Evolutionary conservation across 352 stramenopile species (phyloP).

Genomic region (Thraustotheca clavata): DNA sequence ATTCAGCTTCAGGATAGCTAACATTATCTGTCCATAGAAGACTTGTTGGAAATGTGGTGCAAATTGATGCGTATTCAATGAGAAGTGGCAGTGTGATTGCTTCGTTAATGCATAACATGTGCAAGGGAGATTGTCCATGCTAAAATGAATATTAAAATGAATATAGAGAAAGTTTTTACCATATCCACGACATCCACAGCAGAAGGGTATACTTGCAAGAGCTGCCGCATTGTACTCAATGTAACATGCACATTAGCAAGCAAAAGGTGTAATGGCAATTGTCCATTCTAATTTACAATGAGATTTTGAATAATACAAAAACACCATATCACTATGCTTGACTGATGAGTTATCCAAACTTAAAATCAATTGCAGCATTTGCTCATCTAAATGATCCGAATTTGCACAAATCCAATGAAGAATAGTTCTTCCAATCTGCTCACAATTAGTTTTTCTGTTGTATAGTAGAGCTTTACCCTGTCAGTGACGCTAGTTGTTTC

Average conservation of each 20-base stretch:
- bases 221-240: slow-evolving; percentile 25
- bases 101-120: slow-evolving; percentile 62
- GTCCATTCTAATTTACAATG: slow-evolving; percentile 30
- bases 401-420: slow-evolving; percentile 51
- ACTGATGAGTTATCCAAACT: not conserved
- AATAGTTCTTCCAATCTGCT: slow-evolving; percentile 37
- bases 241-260: slow-evolving; percentile 35
- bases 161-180: slow-evolving; percentile 31
- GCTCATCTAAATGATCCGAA: slow-evolving; percentile 6
- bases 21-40: slow-evolving; percentile 18
- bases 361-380: slow-evolving; percentile 27
- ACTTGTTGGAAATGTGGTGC: not conserved
- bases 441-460: not conserved
- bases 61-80: not conserved
- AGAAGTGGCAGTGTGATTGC: slow-evolving; percentile 30
- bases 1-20: not conserved
- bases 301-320: not conserved
- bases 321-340: slow-evolving; percentile 11
- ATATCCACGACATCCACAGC: slow-evolving; percentile 28
- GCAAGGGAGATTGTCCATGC: slow-evolving; percentile 37
- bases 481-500: slow-evolving; percentile 31
- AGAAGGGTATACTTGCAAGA: slow-evolving; percentile 28
- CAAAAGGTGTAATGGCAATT: slow-evolving; percentile 48
- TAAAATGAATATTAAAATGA: slow-evolving; percentile 28
- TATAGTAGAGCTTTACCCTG: slow-evolving; percentile 25